Evolutionary conservation across 2,329 filamentous ascomycete genomes (phyloP).

Genomic region (Ophiostoma perfectum): DNA sequence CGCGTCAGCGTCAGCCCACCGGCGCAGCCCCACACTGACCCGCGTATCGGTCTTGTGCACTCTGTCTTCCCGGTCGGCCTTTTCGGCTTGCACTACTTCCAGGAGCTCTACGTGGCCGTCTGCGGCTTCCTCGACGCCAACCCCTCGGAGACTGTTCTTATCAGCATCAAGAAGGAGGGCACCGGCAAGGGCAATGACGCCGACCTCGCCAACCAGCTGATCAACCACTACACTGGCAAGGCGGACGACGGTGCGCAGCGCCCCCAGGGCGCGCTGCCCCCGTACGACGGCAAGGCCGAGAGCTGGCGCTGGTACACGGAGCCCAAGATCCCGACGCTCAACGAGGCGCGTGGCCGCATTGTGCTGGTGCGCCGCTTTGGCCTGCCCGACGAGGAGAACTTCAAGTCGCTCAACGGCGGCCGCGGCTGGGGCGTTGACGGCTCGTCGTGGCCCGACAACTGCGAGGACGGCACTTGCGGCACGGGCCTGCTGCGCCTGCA

Average conservation of each 20-base stretch:
- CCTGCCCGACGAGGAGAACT: slow-evolving; percentile 47
- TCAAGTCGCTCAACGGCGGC: slow-evolving; percentile 47
- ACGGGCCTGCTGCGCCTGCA: slow-evolving; percentile 77
- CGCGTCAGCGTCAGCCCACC: slow-evolving; percentile 54
- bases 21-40: slow-evolving; percentile 44
- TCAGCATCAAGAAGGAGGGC: slow-evolving; percentile 89
- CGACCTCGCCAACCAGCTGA: slow-evolving; percentile 68
- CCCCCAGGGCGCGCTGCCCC: neutral
- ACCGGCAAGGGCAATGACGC: slow-evolving; percentile 72
- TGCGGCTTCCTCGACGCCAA: slow-evolving; percentile 72
- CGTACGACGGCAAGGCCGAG: slow-evolving; percentile 11
- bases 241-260: slow-evolving; percentile 31
- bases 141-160: slow-evolving; percentile 74
- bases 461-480: slow-evolving; percentile 63
- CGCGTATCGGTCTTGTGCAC: slow-evolving; percentile 74
- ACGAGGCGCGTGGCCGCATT: slow-evolving; percentile 73
- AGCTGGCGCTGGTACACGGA: slow-evolving; percentile 67
- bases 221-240: slow-evolving; percentile 58
- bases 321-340: slow-evolving; percentile 69
- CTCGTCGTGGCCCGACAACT: slow-evolving; percentile 79
- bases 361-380: slow-evolving; percentile 77
- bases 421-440: slow-evolving; percentile 56
- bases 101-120: slow-evolving; percentile 63
- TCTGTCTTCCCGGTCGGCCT: slow-evolving; percentile 83
- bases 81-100: slow-evolving; percentile 74